Evolutionary conservation across 768 basidiomycete species (phyloP), one percentile per base, ranked within the genome.

Genomic region (Mycena belliarum): DNA sequence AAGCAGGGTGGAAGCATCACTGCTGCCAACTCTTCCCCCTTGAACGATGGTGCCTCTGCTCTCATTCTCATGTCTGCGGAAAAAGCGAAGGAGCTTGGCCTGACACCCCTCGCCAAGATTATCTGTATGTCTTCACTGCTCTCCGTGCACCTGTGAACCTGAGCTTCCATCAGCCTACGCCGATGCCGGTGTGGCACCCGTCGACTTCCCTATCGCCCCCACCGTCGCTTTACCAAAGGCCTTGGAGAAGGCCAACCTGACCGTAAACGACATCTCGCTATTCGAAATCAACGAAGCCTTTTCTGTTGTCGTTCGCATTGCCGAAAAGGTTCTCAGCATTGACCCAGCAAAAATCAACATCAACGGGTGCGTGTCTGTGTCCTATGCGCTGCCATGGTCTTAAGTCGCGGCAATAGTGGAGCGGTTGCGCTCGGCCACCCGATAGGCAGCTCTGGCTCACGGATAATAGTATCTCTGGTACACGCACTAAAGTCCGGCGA

Each of bases 211-310:
- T 40, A 81, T 85, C 65, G 97, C 97, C 23, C 97, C 97, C 14
- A 91, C 96, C 7, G 80, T 91, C 61, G 96, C 96, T 25, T 75
- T 99, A 37, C 97, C 97, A 21, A 73, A 84, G 56, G 97, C 97
- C 14, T 78, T 99, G 58, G 76, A 94, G 78, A 87, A 82, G 68
- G 97, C 96, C 21, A 91, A 91, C 65, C 79, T 98, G 55, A 84
- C 85, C 20, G 69, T 86, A 46, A 79, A 89, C 42, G 93, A 99
- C 67, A 93, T 99, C 63, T 81, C 94, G 43, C 81, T 89, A 47
- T 99, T 93, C 70, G 97, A 99, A 73, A 84, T 98, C 72, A 99
- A 99, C 72, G 96, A 99, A 73, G 96, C 96, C 25, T 99, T 98
- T 82, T 95, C 94, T 2, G 91, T 91, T 45, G 96, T 98, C 64